A percentile compares a stretch with the other conserved stretches of the same genome.
These are phyloP conservation scores for Penicillium sp. DNA, from an alignment of 2,329 filamentous ascomycete species.

Conservation along the genomic window DNA sequence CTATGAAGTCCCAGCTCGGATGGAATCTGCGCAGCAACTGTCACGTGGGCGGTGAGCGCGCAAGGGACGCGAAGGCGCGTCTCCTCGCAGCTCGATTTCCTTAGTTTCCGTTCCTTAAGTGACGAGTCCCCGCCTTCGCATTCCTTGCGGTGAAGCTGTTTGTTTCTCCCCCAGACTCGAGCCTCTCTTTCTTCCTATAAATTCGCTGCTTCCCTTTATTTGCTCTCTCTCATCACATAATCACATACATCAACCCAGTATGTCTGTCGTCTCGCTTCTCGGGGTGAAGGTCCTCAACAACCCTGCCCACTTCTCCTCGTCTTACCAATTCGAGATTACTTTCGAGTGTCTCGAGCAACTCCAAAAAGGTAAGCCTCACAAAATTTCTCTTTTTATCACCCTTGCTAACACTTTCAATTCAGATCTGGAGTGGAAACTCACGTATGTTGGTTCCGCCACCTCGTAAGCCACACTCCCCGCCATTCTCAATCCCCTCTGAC, in stretches of 20 bases:
- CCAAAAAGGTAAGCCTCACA: slow-evolving; percentile 69
- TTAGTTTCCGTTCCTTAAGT: slow-evolving; percentile 12
- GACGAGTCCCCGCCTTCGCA: slow-evolving; percentile 14
- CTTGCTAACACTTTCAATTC: slow-evolving; percentile 21
- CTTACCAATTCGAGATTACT: slow-evolving; percentile 97
- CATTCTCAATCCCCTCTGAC: slow-evolving; percentile 12
- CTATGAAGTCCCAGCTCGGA: neutral
- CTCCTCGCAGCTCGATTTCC: slow-evolving; percentile 18
- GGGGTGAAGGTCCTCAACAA: slow-evolving; percentile 97
- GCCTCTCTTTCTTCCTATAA: slow-evolving; percentile 12
- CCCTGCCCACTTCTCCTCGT: slow-evolving; percentile 86
- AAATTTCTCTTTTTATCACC: neutral
- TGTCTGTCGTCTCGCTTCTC: slow-evolving; percentile 95
- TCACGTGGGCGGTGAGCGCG: slow-evolving; percentile 38
- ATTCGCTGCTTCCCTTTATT: slow-evolving; percentile 9
- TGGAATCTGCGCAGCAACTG: slow-evolving; percentile 24
- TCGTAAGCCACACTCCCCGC: slow-evolving; percentile 62
- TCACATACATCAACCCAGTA: slow-evolving; percentile 48
- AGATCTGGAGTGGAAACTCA: slow-evolving; percentile 99
- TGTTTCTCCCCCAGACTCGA: slow-evolving; percentile 14
- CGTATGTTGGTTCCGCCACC: slow-evolving; percentile 96
- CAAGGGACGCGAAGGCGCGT: slow-evolving; percentile 31
- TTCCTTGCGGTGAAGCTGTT: slow-evolving; percentile 26
- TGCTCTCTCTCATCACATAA: slow-evolving; percentile 12
- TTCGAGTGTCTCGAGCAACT: slow-evolving; percentile 95